These are phyloP conservation scores for Entamoeba histolytica DNA, from an alignment of 208 protist genomes.

Conservation along the genomic window DNA sequence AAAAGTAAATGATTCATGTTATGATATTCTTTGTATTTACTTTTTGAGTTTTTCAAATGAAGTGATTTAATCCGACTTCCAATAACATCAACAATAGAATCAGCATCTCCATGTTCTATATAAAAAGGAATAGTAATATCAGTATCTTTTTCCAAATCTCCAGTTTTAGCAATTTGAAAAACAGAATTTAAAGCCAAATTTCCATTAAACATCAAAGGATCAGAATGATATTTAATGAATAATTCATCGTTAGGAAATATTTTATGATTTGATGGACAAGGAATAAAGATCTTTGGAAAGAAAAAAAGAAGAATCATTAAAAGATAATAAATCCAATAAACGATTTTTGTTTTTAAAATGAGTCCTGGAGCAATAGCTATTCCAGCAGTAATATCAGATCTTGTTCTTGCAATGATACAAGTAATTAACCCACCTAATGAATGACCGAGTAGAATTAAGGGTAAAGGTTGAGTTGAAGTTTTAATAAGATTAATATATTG, in stretches of 20 bases:
- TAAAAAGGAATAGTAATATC: background rate
- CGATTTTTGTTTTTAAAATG: background rate
- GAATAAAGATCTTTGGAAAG: background rate
- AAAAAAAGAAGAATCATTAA: background rate
- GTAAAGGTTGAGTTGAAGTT: background rate
- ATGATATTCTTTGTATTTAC: background rate
- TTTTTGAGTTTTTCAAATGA: background rate
- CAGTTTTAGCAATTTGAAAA: background rate
- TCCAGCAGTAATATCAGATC: background rate
- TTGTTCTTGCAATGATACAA: background rate
- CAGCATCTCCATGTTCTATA: background rate
- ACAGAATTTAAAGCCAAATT: background rate
- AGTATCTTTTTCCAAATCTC: background rate
- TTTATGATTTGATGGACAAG: background rate
- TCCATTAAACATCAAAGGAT: background rate
- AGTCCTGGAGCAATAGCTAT: background rate
- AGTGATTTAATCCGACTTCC: background rate
- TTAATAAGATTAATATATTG: background rate
- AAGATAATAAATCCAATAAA: background rate
- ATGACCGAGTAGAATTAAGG: background rate
- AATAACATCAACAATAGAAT: background rate
- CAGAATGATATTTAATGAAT: background rate
- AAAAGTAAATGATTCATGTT: background rate
- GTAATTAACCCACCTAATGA: background rate
- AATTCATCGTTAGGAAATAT: background rate